Evolutionary conservation across 768 basidiomycete species (phyloP), one percentile per base, ranked within the genome.

Genomic region (Hygrophorus pudorinus): DNA sequence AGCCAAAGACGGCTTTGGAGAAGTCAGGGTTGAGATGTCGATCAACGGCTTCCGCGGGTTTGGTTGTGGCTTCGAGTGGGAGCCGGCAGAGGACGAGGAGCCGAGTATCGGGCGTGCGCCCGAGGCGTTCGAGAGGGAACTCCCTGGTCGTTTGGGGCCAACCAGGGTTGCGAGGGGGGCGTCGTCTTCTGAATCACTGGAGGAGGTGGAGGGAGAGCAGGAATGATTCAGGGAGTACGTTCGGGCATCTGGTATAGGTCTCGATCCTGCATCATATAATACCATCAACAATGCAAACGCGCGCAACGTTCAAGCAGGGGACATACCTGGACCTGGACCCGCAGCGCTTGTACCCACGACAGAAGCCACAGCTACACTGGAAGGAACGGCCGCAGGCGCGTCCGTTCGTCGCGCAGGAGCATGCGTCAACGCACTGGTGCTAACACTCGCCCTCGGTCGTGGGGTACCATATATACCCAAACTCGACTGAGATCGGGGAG

Each of bases 101-200:
- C 14, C 34, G 43, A 16, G 29, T 44, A n/a, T 27, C 57, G 56
- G 34, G 58, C 49, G 20, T 59, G 52, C 39, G 47, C 56, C 61
- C 13, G 67, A 66, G 44, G 60, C 59, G 5, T 64, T 61, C 5
- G 73, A 75, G 47, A 71, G 59, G 13, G 80, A 69, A 50, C 79
- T 83, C 13, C 80, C 82, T 12, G 85, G 83, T 29, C 85, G 71
- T 38, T 67, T 71, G 9, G 85, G 83, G 0, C 67, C 66, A 5
- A 83, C 62, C 29, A 85, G 65, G 1, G 64, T 68, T 1, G 81
- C 78, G 29, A 89, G 67, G 10, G 85, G 85, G 1, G 77, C 72
- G 51, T 79, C 67, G 46, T 82, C 73, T 42, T 75, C 77, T 18
- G 71, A 73, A 28, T 35, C 14, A 33, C 28, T 36, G 9, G 20